A percentile compares a stretch with the other conserved stretches of the same genome.
These are phyloP conservation scores for Globisporangium middletonii DNA, from an alignment of 352 stramenopile species.

Conservation along the genomic window DNA sequence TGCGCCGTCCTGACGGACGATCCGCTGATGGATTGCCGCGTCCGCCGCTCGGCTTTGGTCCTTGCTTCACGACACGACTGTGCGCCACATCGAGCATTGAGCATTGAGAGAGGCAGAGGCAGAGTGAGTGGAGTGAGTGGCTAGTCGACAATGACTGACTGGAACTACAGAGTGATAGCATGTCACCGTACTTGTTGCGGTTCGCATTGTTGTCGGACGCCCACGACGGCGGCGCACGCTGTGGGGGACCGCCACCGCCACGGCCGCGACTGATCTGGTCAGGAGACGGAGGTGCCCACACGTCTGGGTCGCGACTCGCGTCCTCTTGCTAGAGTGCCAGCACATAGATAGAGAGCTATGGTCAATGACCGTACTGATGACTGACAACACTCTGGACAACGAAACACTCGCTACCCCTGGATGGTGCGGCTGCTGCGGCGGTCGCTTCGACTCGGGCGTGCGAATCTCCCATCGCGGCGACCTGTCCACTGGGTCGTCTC, in stretches of 20 bases:
- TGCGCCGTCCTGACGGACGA: conserved; percentile 39
- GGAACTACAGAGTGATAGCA: neutral
- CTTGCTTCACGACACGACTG: conserved; percentile 32
- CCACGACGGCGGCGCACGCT: conserved; percentile 42
- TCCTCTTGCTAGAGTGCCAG: conserved; percentile 12
- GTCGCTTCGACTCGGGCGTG: conserved; percentile 26
- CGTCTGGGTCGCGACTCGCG: conserved; percentile 45
- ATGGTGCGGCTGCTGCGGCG: conserved; percentile 2
- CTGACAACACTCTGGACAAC: too few relatives aligned
- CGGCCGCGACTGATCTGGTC: conserved; percentile 30
- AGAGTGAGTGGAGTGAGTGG: conserved; percentile 1
- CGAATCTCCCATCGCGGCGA: conserved; percentile 53
- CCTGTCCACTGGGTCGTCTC: conserved; percentile 17
- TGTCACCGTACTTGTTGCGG: conserved; percentile 21
- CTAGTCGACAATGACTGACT: conserved; percentile 2
- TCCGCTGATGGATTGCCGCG: conserved; percentile 17
- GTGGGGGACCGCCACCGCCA: conserved; percentile 10
- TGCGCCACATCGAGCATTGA: neutral
- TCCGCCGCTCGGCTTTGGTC: conserved; percentile 13
- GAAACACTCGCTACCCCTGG: neutral
- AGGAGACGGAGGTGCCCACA: conserved; percentile 67
- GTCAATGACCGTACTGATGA: too few relatives aligned
- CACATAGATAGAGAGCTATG: neutral
- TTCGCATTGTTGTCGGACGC: conserved; percentile 42
- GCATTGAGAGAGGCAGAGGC: neutral